A percentile compares a stretch with the other conserved stretches of the same genome.
Conservation (phyloP, 2,329 filamentous ascomycete genomes). For the Piedraia hortae region DNA sequence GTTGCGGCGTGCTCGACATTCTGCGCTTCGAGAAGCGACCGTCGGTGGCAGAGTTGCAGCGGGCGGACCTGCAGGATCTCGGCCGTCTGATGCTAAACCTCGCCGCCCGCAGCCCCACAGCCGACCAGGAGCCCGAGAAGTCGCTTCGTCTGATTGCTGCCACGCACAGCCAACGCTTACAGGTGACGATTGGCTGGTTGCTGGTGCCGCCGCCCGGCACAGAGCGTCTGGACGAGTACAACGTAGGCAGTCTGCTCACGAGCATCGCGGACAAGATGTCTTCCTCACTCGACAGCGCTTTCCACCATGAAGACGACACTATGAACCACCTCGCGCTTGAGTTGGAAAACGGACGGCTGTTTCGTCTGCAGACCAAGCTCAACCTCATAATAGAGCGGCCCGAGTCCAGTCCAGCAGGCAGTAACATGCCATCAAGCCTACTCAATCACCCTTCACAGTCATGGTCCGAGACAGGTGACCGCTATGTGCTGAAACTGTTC, state of each 20-base stretch:
- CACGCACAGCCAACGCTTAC: conserved; percentile 50
- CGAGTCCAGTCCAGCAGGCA: conserved; percentile 34
- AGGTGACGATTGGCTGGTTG: conserved; percentile 59
- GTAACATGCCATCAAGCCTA: conserved; percentile 5
- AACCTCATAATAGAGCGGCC: conserved; percentile 72
- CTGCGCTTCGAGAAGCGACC: conserved; percentile 49
- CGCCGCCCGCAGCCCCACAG: conserved; percentile 29
- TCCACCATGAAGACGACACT: conserved; percentile 55
- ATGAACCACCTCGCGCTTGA: conserved; percentile 47
- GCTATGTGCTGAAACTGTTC: conserved; percentile 83
- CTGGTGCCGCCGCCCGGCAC: conserved; percentile 31
- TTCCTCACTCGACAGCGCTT: conserved; percentile 44
- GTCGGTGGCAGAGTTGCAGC: conserved; percentile 48
- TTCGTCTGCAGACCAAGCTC: conserved; percentile 58
- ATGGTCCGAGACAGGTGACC: conserved; percentile 82
- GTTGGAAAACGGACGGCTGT: conserved; percentile 67
- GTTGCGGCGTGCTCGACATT: conserved; percentile 72
- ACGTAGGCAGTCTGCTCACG: conserved; percentile 50
- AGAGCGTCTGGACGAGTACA: conserved; percentile 21
- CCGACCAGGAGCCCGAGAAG: conserved; percentile 30
- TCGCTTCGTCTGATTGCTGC: conserved; percentile 51
- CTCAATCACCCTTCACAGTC: conserved; percentile 11
- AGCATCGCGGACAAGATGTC: conserved; percentile 56
- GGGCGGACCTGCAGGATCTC: conserved; percentile 64
- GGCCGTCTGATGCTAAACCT: conserved; percentile 64